A percentile compares a stretch with the other conserved stretches of the same genome.
Evolutionary conservation across 768 basidiomycete genomes (phyloP).

Genomic region (Amanita exitialis): DNA sequence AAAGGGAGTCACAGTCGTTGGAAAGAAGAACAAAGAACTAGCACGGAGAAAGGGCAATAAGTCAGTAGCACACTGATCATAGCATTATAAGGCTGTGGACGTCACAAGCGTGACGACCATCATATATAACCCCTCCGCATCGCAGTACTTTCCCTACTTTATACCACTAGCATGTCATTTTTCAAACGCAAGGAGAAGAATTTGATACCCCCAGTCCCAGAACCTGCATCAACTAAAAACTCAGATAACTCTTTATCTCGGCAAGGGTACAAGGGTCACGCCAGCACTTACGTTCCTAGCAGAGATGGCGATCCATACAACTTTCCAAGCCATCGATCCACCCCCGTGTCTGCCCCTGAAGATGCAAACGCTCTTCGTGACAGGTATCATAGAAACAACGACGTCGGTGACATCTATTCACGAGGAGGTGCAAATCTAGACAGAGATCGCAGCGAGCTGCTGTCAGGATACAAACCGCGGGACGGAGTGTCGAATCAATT

Average conservation of each 20-base stretch:
- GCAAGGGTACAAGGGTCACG: constrained; percentile 37
- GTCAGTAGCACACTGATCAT: background rate
- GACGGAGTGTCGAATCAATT: constrained; percentile 55
- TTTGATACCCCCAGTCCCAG: constrained; percentile 57
- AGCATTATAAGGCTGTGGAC: background rate
- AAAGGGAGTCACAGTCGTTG: constrained; percentile 81
- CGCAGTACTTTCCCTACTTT: constrained; percentile 9
- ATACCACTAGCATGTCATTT: constrained; percentile 40
- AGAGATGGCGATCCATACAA: constrained; percentile 44
- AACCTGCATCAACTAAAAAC: constrained; percentile 19
- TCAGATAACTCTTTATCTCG: constrained; percentile 26
- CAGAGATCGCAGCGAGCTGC: constrained; percentile 62
- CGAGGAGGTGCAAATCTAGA: constrained; percentile 52
- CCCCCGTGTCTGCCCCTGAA: constrained; percentile 7
- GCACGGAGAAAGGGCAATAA: constrained; percentile 1
- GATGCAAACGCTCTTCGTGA: constrained; percentile 21
- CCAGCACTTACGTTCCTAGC: constrained; percentile 59
- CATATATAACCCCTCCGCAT: no score
- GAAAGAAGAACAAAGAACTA: constrained; percentile 36
- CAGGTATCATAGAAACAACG: constrained; percentile 40
- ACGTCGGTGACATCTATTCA: constrained; percentile 56
- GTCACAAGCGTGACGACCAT: background rate
- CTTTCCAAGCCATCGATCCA: constrained; percentile 8
- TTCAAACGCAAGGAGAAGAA: constrained; percentile 60
- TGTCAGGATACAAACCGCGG: constrained; percentile 61